These are phyloP conservation scores for Geotrichum cucujoidarum DNA, from an alignment of 1,139 yeast species.

Conservation along the genomic window DNA sequence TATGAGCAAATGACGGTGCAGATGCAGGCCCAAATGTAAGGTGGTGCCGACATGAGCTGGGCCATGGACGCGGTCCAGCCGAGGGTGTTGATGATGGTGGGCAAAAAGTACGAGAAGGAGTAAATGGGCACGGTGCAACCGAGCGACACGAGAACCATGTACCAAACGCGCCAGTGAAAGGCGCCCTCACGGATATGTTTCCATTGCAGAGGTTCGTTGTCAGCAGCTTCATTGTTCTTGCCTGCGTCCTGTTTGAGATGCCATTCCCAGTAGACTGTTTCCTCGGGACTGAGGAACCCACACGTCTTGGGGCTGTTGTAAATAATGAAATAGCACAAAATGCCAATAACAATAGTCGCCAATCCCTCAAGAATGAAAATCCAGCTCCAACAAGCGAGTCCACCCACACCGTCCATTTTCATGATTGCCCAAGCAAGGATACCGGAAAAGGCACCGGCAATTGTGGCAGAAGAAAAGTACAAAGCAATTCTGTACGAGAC, in stretches of 20 bases:
- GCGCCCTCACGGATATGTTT: constrained; percentile 19
- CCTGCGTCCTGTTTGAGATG: constrained; percentile 18
- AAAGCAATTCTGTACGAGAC: constrained; percentile 51
- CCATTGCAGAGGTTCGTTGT: constrained; percentile 11
- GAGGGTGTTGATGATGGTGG: constrained; percentile 34
- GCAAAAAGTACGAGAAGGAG: constrained; percentile 31
- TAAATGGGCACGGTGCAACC: constrained; percentile 21
- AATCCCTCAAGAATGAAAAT: constrained; percentile 40
- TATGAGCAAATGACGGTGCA: constrained; percentile 7
- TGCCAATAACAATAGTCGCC: constrained; percentile 40
- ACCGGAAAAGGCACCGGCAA: constrained; percentile 38
- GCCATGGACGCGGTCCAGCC: constrained; percentile 35
- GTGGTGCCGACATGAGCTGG: constrained; percentile 31
- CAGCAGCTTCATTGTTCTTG: constrained; percentile 13
- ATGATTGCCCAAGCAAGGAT: constrained; percentile 39
- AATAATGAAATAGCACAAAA: constrained; percentile 31
- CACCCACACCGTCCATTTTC: constrained; percentile 32
- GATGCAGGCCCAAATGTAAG: constrained; percentile 16
- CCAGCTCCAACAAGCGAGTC: constrained; percentile 39
- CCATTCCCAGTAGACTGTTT: constrained; percentile 16
- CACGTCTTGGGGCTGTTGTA: constrained; percentile 9
- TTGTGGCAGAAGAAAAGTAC: constrained; percentile 44
- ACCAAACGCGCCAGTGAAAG: constrained; percentile 22
- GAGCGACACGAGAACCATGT: constrained; percentile 17
- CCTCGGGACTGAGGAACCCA: constrained; percentile 11